Evolutionary conservation across 257 asterid genomes (phyloP).

Genomic region (Gentiana straminea): DNA sequence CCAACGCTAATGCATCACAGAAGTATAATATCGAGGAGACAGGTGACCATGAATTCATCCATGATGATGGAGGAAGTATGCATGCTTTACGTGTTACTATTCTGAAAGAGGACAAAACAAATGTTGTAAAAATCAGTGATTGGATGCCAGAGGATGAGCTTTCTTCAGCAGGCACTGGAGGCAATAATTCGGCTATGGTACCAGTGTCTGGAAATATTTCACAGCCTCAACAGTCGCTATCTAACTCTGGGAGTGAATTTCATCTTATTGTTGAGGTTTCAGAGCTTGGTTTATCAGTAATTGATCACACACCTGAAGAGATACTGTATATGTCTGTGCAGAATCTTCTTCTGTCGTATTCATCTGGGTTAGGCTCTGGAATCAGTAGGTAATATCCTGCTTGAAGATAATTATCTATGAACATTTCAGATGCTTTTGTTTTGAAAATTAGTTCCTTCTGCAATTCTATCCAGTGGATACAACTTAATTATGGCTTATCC

Average conservation of each 20-base stretch:
- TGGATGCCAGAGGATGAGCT: conserved; percentile 70
- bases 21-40: conserved; percentile 82
- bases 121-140: conserved; percentile 78
- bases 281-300: conserved; percentile 86
- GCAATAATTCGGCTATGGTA: conserved; percentile 37
- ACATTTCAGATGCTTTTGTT: neutral
- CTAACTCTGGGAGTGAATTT: conserved; percentile 56
- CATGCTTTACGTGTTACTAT: conserved; percentile 57
- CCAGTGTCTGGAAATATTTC: conserved; percentile 32
- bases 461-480: neutral
- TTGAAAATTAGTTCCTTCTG: too few species aligned
- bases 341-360: conserved; percentile 76
- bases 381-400: conserved; percentile 62
- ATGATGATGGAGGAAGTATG: conserved; percentile 48
- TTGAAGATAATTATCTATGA: neutral
- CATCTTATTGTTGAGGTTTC: conserved; percentile 84
- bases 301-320: conserved; percentile 99
- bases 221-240: conserved; percentile 41
- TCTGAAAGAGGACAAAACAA: conserved; percentile 79
- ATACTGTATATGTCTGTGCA: conserved; percentile 73
- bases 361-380: conserved; percentile 93
- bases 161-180: conserved; percentile 22
- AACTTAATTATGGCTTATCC: neutral
- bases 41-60: conserved; percentile 72
- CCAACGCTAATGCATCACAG: conserved; percentile 48